Evolutionary conservation across 2,329 filamentous ascomycete species (phyloP).

Genomic region (Pseudogymnoascus sp.): DNA sequence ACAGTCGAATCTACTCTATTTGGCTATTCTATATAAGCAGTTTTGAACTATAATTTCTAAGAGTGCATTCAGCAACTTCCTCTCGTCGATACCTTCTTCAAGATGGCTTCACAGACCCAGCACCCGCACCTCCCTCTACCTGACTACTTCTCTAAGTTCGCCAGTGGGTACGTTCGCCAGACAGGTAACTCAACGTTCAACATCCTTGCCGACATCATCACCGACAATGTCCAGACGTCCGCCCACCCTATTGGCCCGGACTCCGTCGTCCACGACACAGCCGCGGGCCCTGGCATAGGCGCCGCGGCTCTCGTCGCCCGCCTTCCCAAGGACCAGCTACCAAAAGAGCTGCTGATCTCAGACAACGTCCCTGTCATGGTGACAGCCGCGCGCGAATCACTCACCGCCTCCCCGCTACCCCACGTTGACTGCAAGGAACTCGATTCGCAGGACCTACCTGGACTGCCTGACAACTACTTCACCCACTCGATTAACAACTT

Average conservation of each 20-base stretch:
- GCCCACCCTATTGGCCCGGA: slow-evolving; percentile 9
- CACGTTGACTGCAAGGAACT: no score
- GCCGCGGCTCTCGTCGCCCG: no score
- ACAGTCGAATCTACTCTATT: background rate
- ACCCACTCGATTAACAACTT: no score
- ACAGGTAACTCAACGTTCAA: slow-evolving; percentile 27
- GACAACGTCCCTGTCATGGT: no score
- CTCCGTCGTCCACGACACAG: slow-evolving; percentile 28
- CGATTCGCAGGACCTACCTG: no score
- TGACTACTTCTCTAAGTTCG: slow-evolving; percentile 29
- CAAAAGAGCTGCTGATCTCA: no score
- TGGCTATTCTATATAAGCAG: background rate
- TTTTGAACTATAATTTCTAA: background rate
- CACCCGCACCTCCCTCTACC: slow-evolving; percentile 17
- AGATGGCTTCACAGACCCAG: background rate
- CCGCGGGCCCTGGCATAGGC: no score
- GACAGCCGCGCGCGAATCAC: no score
- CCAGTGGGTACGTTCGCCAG: slow-evolving; percentile 24
- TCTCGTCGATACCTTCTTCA: background rate
- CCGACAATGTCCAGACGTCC: slow-evolving; percentile 25
- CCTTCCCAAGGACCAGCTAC: no score
- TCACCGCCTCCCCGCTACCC: no score
- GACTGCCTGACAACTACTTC: no score
- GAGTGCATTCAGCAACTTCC: background rate
- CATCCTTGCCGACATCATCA: slow-evolving; percentile 24